Conservation (phyloP, 2,329 filamentous ascomycete genomes). For the Lecanicillium sp. region DNA sequence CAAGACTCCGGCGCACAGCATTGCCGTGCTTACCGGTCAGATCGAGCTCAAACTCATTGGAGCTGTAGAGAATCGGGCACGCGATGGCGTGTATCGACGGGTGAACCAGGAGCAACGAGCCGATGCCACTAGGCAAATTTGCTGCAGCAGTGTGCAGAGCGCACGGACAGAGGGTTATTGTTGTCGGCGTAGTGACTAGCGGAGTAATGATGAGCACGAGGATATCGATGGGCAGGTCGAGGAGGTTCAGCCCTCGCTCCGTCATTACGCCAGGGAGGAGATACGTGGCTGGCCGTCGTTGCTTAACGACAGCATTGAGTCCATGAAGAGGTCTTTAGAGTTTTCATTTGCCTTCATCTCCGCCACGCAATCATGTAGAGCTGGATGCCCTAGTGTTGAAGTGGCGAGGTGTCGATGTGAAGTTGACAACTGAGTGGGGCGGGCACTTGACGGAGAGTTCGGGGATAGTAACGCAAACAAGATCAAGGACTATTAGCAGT, state of each 20-base stretch:
- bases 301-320: background rate
- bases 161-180: slow-evolving; percentile 22
- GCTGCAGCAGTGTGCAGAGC: slow-evolving; percentile 4
- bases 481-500: no score
- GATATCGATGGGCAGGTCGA: slow-evolving; percentile 26
- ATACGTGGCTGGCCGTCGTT: background rate
- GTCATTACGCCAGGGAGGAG: slow-evolving; percentile 1
- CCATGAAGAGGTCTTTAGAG: background rate
- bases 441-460: background rate
- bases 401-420: background rate
- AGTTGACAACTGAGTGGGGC: background rate
- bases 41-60: slow-evolving; percentile 22
- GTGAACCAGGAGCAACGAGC: slow-evolving; percentile 23
- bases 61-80: slow-evolving; percentile 22
- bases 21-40: slow-evolving; percentile 17
- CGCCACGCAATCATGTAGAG: no score
- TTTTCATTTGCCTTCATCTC: no score
- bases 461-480: background rate
- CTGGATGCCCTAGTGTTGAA: no score
- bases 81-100: slow-evolving; percentile 23
- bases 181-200: slow-evolving; percentile 17
- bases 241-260: slow-evolving; percentile 15
- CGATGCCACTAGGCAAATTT: slow-evolving; percentile 13
- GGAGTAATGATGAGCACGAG: slow-evolving; percentile 21
- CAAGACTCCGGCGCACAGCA: slow-evolving; percentile 13